Percentiles rank a stretch among this genome's conserved stretches.
Conservation (phyloP, 139 green algal genomes). For the Closterium sp. region DNA sequence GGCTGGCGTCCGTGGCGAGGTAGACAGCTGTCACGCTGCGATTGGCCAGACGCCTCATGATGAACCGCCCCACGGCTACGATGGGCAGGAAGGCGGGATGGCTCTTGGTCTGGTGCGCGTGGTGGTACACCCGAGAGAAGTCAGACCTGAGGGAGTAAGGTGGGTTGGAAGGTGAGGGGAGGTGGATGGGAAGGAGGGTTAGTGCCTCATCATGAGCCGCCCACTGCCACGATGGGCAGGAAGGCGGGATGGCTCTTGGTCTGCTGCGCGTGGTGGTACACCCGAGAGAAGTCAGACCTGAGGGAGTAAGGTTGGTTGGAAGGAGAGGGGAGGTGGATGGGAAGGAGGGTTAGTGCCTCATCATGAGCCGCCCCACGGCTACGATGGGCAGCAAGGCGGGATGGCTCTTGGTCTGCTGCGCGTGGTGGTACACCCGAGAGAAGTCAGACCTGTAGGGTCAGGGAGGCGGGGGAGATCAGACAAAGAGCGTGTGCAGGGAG, state of each 20-base stretch:
- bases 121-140: neutral
- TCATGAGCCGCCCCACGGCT: too few relatives aligned
- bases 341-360: too few relatives aligned
- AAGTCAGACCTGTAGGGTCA: neutral
- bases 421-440: neutral
- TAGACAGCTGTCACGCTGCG: neutral
- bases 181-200: too few relatives aligned
- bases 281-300: neutral
- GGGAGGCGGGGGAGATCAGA: too few relatives aligned
- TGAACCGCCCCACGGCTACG: neutral
- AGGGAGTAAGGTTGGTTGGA: too few relatives aligned
- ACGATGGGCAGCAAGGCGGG: too few relatives aligned
- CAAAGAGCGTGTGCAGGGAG: neutral
- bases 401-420: neutral
- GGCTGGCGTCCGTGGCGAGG: neutral
- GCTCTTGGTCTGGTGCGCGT: neutral
- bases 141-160: neutral
- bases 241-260: neutral
- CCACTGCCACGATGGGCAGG: too few relatives aligned
- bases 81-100: neutral
- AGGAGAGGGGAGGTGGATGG: too few relatives aligned
- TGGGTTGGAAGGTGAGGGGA: too few relatives aligned
- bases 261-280: neutral
- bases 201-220: too few relatives aligned
- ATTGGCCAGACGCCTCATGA: neutral